Conservation (phyloP, 768 basidiomycete genomes). For the Mycena galopus region DNA sequence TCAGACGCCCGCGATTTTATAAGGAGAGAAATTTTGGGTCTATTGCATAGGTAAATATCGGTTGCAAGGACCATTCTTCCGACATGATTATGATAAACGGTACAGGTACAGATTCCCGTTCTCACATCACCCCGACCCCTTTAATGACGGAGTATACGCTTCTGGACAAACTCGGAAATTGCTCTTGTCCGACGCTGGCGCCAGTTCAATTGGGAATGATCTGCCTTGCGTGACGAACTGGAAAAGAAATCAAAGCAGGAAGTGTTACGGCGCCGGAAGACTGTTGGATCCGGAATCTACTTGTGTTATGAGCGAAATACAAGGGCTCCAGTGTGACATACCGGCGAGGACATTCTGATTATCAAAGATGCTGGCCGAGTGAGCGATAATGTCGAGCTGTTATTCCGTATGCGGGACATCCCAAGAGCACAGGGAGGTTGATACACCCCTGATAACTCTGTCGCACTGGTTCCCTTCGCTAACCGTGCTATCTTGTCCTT, state of each 20-base stretch:
- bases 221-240: neutral
- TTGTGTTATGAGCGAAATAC: neutral
- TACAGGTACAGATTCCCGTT: neutral
- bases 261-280: neutral
- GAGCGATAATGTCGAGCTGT: neutral
- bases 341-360: slow-evolving; percentile 4
- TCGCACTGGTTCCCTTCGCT: neutral
- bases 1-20: no score
- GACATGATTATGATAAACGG: slow-evolving; percentile 4
- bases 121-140: neutral
- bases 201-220: neutral
- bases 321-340: neutral
- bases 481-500: neutral
- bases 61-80: no score
- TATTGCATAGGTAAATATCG: no score
- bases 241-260: neutral
- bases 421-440: slow-evolving; percentile 14
- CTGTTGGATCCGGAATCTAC: neutral
- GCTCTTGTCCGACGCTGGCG: slow-evolving; percentile 3
- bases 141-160: neutral
- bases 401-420: neutral
- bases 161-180: slow-evolving; percentile 7
- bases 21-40: no score
- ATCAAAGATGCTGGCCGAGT: slow-evolving; percentile 15
- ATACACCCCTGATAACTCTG: slow-evolving; percentile 2